phyloP scores from a whole-genome alignment of 2,329 filamentous ascomycete genomes.

The Cladophialophora immunda region DNA sequence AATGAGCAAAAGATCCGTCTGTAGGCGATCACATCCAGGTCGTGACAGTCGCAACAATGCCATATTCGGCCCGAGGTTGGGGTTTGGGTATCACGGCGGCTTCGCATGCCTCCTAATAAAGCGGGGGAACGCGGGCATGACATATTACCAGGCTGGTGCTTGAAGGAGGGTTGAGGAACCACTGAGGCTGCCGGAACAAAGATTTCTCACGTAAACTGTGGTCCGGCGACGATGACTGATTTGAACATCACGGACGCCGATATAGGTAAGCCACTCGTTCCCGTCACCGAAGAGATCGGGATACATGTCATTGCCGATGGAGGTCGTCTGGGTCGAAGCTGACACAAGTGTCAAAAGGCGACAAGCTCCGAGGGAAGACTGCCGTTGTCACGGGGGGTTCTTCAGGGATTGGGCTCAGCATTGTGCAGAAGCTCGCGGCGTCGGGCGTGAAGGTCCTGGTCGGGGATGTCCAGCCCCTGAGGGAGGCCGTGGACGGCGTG shows the following conservation, averaged over 20 bases:
- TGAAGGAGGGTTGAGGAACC: background rate
- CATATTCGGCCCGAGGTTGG: background rate
- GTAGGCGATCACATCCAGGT: background rate
- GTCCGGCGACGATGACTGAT: background rate
- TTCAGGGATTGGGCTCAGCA: background rate
- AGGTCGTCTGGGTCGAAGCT: too few relatives aligned
- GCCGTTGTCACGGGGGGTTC: background rate
- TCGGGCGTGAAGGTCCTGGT: background rate
- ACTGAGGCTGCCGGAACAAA: background rate
- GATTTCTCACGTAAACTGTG: background rate
- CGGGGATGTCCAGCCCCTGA: background rate
- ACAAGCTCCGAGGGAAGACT: conserved; percentile 2
- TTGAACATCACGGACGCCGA: background rate
- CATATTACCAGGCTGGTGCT: background rate
- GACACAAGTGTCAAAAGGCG: background rate
- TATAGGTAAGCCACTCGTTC: conserved; percentile 6
- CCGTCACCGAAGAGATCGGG: too few relatives aligned
- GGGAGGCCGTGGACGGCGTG: background rate
- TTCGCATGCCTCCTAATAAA: background rate
- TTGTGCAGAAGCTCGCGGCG: background rate
- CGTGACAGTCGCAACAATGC: background rate
- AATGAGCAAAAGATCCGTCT: background rate
- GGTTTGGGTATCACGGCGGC: background rate
- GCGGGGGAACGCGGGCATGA: background rate
- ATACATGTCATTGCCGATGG: too few relatives aligned